These are phyloP conservation scores for Pleurotus djamor DNA, from an alignment of 768 basidiomycete genomes.

Conservation along the genomic window DNA sequence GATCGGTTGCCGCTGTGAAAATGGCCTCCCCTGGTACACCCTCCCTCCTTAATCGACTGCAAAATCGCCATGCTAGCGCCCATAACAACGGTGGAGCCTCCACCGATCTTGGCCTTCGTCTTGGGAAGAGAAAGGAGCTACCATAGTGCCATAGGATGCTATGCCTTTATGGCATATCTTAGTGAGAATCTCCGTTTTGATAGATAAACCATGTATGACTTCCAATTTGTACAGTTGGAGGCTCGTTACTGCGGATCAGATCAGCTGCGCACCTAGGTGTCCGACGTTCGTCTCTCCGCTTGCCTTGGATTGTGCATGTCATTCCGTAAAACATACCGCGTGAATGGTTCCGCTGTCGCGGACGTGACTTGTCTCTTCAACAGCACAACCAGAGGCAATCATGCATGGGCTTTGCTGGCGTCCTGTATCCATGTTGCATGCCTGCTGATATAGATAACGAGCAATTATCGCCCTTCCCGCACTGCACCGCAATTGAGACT, in stretches of 20 bases:
- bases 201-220: background rate
- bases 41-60: conserved; percentile 34
- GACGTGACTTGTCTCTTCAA: background rate
- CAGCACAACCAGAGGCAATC: too few species aligned
- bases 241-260: background rate
- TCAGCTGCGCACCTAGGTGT: background rate
- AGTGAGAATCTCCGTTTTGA: background rate
- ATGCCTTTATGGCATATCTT: background rate
- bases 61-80: conserved; percentile 12
- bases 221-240: background rate
- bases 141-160: conserved; percentile 7
- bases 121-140: conserved; percentile 22
- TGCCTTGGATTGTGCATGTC: background rate
- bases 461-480: background rate
- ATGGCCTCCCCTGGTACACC: conserved; percentile 8
- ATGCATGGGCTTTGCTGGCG: background rate
- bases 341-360: conserved; percentile 5
- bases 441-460: background rate
- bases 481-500: background rate
- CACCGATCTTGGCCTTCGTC: conserved; percentile 13
- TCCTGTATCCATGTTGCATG: background rate
- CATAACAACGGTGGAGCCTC: conserved; percentile 10
- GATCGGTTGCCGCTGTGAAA: background rate
- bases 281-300: background rate
- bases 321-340: background rate